Conservation (phyloP, 345 rosid species). For the Moricandia moricandioides region DNA sequence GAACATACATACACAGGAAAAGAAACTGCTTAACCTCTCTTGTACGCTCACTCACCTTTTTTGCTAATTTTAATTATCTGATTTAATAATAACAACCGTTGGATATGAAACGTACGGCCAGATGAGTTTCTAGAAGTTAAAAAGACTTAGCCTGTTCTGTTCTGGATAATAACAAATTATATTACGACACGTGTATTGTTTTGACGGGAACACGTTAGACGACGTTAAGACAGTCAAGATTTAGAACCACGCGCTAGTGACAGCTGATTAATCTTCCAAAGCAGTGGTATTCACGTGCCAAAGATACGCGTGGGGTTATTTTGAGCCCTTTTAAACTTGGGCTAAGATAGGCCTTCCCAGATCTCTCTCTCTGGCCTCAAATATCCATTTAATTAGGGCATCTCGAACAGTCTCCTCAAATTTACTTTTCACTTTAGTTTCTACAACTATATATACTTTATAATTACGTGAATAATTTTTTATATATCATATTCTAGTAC, state of each 20-base stretch:
- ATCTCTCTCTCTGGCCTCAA: not conserved
- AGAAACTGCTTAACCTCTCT: conserved; percentile 37
- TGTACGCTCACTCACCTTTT: conserved; percentile 24
- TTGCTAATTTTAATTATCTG: not conserved
- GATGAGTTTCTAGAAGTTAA: conserved; percentile 17
- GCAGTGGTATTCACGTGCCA: not conserved
- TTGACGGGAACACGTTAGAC: conserved; percentile 14
- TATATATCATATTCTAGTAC: too few relatives aligned
- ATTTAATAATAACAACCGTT: conserved; percentile 12
- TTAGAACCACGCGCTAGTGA: not conserved
- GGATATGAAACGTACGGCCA: conserved; percentile 18
- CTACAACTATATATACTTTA: too few relatives aligned
- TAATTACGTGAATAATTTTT: too few relatives aligned
- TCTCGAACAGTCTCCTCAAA: too few relatives aligned
- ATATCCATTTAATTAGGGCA: not conserved
- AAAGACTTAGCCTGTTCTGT: conserved; percentile 24
- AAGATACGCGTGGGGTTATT: not conserved
- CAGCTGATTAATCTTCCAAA: not conserved
- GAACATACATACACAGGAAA: conserved; percentile 8
- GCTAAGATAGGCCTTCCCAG: not conserved
- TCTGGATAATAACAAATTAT: not conserved
- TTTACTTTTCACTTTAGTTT: too few relatives aligned
- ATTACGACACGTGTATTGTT: not conserved
- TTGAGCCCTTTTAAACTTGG: not conserved
- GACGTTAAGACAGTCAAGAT: not conserved